These are phyloP conservation scores for Adenanthera pavonina DNA, from an alignment of 306 rosid species.

Conservation along the genomic window DNA sequence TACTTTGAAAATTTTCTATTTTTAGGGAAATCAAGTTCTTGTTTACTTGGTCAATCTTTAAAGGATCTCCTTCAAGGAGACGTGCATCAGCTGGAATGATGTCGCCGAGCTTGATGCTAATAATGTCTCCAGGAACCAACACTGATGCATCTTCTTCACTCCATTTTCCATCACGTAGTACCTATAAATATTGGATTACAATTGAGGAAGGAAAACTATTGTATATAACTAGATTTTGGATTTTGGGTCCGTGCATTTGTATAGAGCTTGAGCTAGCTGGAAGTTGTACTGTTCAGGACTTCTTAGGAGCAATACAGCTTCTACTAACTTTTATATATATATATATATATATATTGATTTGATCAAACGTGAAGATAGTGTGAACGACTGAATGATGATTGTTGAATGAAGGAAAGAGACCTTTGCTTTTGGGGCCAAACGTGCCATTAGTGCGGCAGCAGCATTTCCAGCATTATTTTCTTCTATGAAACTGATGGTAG, in stretches of 20 bases:
- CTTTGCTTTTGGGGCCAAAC: constrained; percentile 75
- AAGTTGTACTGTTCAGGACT: no score
- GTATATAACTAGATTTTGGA: background rate
- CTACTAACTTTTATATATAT: no score
- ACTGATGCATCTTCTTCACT: constrained; percentile 75
- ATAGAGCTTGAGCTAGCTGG: no score
- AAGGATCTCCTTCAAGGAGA: constrained; percentile 83
- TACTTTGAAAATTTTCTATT: background rate
- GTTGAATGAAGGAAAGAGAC: constrained; percentile 40
- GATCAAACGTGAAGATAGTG: no score
- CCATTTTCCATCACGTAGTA: constrained; percentile 76
- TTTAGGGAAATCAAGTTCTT: background rate
- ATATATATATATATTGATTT: no score
- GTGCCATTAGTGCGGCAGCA: constrained; percentile 75
- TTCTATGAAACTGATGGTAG: constrained; percentile 80
- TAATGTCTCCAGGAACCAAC: constrained; percentile 80
- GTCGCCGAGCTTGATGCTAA: constrained; percentile 82
- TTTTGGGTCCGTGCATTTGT: no score
- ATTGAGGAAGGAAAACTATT: background rate
- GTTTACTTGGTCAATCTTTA: constrained; percentile 75
- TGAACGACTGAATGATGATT: background rate
- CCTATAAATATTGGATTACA: constrained; percentile 37
- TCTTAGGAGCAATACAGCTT: no score
- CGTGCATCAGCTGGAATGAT: constrained; percentile 80
- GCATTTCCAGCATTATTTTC: constrained; percentile 90